Evolutionary conservation across 352 stramenopile genomes (phyloP), one percentile per base, ranked within the genome.

Genomic region (Hyaloperonospora brassicae): DNA sequence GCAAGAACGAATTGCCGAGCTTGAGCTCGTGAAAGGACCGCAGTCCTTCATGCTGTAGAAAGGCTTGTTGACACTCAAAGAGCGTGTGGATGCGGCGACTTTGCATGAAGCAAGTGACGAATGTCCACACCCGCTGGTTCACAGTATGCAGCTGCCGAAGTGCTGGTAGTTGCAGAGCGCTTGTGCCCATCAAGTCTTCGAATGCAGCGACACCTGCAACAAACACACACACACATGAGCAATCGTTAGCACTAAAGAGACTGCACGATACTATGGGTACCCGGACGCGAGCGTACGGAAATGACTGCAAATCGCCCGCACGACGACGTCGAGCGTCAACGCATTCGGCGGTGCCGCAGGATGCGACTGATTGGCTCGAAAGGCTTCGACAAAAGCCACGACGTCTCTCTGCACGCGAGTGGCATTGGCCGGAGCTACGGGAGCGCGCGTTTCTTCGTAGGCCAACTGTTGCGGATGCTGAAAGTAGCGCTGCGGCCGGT

Each of bases 1-100:
- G 73, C 27, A 87, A 22, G 54, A 94, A 94, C 11, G 78, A 88
- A 48, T 87, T 94, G 44, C 84, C 84, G 1, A 94, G 61, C 45
- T 76, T 82, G 12, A 93, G 66, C 12, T 89, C 75, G 12, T 65
- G 43, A 47, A 91, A 89, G 27, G 73, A 66, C 5, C 54, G 64
- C 21, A 91, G 67, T 39, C 74, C 73, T 67, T 91, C 81, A 35
- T 89, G 73, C 38, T 72, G 53, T 14, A 89, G 51, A 31, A 91
- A 88, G 14, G 73, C 66, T 25, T 73, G 51, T 31, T 85, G 78
- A 50, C 81, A 91, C 64, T 91, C 81, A 45, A 64, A 84, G 13
- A 91, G 66, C 46, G 81, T 91, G 50, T 89, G 72, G 43, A 91
- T 57, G 34, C 79, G 79, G 8, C 79, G 76, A 39, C 72, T 83